Conservation (phyloP, 1,284 basidiomycete genomes). For the Porogramme epimiltina region DNA sequence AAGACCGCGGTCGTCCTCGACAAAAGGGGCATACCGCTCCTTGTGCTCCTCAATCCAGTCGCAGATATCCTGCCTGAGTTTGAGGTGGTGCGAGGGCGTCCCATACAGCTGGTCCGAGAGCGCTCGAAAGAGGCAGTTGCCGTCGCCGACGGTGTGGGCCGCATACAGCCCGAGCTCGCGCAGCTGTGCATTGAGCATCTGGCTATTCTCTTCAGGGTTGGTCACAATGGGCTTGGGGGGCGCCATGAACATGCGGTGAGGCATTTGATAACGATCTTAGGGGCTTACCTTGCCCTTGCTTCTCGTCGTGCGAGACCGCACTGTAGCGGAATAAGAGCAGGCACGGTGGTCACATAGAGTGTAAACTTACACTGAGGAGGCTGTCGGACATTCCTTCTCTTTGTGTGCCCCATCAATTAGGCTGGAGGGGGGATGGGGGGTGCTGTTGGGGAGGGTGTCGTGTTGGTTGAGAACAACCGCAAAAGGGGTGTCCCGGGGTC, state of each 20-base stretch:
- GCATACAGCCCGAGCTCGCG: constrained; percentile 77
- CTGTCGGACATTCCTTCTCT: constrained; percentile 33
- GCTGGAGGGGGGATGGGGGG: constrained; percentile 5
- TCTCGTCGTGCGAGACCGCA: constrained; percentile 66
- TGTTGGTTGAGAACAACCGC: constrained; percentile 20
- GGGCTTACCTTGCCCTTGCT: constrained; percentile 55
- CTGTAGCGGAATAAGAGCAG: constrained; percentile 38
- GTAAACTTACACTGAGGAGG: constrained; percentile 34
- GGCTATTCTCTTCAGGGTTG: constrained; percentile 66
- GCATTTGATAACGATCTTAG: constrained; percentile 11
- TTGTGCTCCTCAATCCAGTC: constrained; percentile 77
- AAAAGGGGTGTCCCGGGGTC: constrained; percentile 26
- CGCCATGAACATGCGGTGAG: constrained; percentile 19
- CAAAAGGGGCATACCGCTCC: constrained; percentile 82
- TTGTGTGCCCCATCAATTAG: constrained; percentile 32
- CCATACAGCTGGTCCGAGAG: constrained; percentile 84
- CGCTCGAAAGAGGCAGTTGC: constrained; percentile 87
- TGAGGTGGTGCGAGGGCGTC: constrained; percentile 66
- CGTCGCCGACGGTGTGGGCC: constrained; percentile 79
- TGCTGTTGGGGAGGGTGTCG: constrained; percentile 14
- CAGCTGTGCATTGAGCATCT: constrained; percentile 68
- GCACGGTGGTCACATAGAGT: constrained; percentile 6
- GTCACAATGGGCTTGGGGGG: constrained; percentile 41
- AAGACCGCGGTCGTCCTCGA: constrained; percentile 83
- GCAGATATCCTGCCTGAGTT: constrained; percentile 77